Percentiles rank a stretch among this genome's conserved stretches.
phyloP scores from a whole-genome alignment of 768 basidiomycete genomes.

The Boletus rex-veris region DNA sequence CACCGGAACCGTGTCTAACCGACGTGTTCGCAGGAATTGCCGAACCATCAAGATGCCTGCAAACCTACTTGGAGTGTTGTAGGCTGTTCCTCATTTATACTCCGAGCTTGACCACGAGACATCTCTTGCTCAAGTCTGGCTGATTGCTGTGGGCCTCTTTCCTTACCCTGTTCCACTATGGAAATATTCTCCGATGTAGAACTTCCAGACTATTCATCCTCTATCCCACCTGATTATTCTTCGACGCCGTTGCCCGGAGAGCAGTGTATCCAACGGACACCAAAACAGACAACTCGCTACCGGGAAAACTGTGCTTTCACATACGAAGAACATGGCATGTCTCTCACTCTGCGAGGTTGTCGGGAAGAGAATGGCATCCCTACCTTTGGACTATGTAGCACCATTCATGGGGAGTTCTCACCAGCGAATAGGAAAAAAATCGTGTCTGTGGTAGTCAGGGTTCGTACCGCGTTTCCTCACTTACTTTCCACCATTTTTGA shows the following conservation, averaged over 20 bases:
- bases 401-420: slow-evolving; percentile 29
- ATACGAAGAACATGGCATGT: slow-evolving; percentile 30
- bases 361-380: slow-evolving; percentile 30
- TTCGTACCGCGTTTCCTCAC: slow-evolving; percentile 5
- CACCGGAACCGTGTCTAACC: slow-evolving; percentile 1
- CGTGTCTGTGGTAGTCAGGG: slow-evolving; percentile 27
- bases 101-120: neutral
- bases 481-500: neutral
- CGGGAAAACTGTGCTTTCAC: slow-evolving; percentile 27
- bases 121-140: neutral
- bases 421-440: slow-evolving; percentile 25
- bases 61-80: neutral
- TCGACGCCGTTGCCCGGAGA: slow-evolving; percentile 51
- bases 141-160: slow-evolving; percentile 1
- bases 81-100: slow-evolving; percentile 24
- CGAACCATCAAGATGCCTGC: slow-evolving; percentile 5
- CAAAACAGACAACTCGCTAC: slow-evolving; percentile 5
- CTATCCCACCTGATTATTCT: slow-evolving; percentile 58
- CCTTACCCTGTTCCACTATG: slow-evolving; percentile 7
- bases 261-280: slow-evolving; percentile 49
- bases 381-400: slow-evolving; percentile 30
- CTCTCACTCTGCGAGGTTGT: slow-evolving; percentile 29
- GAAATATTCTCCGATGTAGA: slow-evolving; percentile 9
- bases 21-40: neutral
- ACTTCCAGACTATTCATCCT: slow-evolving; percentile 53